Evolutionary conservation across 2,329 filamentous ascomycete species (phyloP).

Genomic region (Dissoconium aciculare): DNA sequence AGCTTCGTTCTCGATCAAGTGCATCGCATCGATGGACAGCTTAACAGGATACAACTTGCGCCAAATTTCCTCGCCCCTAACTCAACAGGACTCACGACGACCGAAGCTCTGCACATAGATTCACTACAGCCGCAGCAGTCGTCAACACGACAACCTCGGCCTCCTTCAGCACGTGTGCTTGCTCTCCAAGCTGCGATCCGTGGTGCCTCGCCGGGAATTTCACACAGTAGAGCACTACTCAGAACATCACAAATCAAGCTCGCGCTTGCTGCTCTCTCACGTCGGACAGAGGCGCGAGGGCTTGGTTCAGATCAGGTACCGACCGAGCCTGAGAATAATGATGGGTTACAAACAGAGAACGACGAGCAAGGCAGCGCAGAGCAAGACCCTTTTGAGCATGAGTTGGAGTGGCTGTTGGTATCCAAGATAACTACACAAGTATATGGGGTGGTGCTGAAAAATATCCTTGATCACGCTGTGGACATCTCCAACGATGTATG

Average conservation of each 20-base stretch:
- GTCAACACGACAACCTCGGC: not conserved
- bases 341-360: slow-evolving; percentile 7
- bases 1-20: slow-evolving; percentile 33
- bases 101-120: slow-evolving; percentile 6
- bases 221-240: slow-evolving; percentile 15
- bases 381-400: slow-evolving; percentile 45
- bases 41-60: slow-evolving; percentile 42
- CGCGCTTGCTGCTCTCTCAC: slow-evolving; percentile 10
- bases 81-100: slow-evolving; percentile 1
- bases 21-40: slow-evolving; percentile 41
- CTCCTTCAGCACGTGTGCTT: slow-evolving; percentile 16
- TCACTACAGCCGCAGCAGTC: slow-evolving; percentile 3
- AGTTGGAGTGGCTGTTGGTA: slow-evolving; percentile 80
- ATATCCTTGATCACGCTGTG: slow-evolving; percentile 67
- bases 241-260: slow-evolving; percentile 7
- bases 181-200: slow-evolving; percentile 21
- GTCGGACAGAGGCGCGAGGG: not conserved
- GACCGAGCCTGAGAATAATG: slow-evolving; percentile 7
- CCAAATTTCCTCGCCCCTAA: slow-evolving; percentile 12
- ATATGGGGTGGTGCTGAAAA: slow-evolving; percentile 65
- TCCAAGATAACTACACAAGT: slow-evolving; percentile 87
- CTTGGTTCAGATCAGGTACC: not conserved
- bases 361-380: slow-evolving; percentile 6
- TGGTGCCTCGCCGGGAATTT: slow-evolving; percentile 14
- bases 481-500: slow-evolving; percentile 74